Evolutionary conservation across 139 green algal genomes (phyloP).

Genomic region (Coccomyxa sp.): DNA sequence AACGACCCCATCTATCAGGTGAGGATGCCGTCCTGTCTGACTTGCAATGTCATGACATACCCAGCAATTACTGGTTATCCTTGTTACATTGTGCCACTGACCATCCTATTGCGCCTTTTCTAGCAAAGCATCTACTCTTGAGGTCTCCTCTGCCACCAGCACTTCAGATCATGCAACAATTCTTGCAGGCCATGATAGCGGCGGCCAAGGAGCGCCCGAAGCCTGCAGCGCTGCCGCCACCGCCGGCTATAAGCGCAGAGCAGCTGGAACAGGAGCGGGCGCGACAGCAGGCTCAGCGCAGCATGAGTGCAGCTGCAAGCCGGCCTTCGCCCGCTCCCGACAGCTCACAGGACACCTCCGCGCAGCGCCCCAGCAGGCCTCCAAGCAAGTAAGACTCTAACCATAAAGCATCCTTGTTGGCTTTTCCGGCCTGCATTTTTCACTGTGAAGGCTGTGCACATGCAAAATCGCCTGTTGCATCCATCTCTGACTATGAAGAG

Average conservation of each 20-base stretch:
- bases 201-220: slow-evolving; percentile 25
- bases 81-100: too few species aligned
- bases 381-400: neutral
- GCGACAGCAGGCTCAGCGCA: slow-evolving; percentile 4
- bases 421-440: neutral
- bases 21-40: too few species aligned
- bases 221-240: neutral
- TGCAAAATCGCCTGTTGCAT: neutral
- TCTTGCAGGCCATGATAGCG: slow-evolving; percentile 44
- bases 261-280: slow-evolving; percentile 13
- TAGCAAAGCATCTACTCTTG: too few species aligned
- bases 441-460: too few species aligned
- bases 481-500: neutral
- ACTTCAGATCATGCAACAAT: too few species aligned
- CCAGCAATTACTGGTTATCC: too few species aligned
- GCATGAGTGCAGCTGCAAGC: neutral
- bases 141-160: too few species aligned
- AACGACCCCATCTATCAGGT: neutral
- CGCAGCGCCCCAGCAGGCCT: neutral
- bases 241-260: neutral
- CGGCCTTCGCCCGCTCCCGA: neutral
- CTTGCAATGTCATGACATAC: too few species aligned
- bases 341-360: neutral
- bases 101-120: too few species aligned
- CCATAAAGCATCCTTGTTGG: neutral